These are phyloP conservation scores for Emergomyces africanus DNA, from an alignment of 2,329 filamentous ascomycete genomes.

Conservation along the genomic window DNA sequence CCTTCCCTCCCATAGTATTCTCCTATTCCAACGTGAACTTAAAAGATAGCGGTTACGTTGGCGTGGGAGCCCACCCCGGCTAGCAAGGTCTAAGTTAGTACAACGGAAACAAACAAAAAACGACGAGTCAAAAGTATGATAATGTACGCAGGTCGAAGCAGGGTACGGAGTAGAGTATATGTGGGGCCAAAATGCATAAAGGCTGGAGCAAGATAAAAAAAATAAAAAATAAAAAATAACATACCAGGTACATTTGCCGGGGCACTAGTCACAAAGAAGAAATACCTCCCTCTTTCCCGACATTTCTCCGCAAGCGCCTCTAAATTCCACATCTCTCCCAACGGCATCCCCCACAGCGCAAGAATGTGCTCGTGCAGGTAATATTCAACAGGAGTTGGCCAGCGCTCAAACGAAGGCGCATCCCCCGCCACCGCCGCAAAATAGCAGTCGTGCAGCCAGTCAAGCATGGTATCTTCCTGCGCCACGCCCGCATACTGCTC, in stretches of 20 bases:
- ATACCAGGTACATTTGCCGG: constrained; percentile 29
- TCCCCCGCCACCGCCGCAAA: constrained; percentile 56
- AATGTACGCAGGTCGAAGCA: background rate
- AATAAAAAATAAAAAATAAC: too few species aligned
- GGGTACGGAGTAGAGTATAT: background rate
- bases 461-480: constrained; percentile 43
- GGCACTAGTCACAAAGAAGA: constrained; percentile 32
- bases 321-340: constrained; percentile 36
- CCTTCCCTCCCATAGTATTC: background rate
- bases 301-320: constrained; percentile 25
- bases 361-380: constrained; percentile 30
- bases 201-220: background rate
- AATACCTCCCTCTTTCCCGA: constrained; percentile 24
- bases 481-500: constrained; percentile 38
- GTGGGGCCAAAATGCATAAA: background rate
- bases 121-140: background rate
- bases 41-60: constrained; percentile 21
- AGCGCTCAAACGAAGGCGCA: constrained; percentile 49
- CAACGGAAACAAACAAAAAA: background rate
- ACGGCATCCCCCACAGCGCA: constrained; percentile 32
- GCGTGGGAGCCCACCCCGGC: constrained; percentile 17
- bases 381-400: constrained; percentile 35
- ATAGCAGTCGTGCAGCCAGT: constrained; percentile 57
- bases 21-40: background rate
- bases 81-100: constrained; percentile 4